Conservation (phyloP, 2,329 filamentous ascomycete genomes). For the Coleophoma crateriformis region DNA sequence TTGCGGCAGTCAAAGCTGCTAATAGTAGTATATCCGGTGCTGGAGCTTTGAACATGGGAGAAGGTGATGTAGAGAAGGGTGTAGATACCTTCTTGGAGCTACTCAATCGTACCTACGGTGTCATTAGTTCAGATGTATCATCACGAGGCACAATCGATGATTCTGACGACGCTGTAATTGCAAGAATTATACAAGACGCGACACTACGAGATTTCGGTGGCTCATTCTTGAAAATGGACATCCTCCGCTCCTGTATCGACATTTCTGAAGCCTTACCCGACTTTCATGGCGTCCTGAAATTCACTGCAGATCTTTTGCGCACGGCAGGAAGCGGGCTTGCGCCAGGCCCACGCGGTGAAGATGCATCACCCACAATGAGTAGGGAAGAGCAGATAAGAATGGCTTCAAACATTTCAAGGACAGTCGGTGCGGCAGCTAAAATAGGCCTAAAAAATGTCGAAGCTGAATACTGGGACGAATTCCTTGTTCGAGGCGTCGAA, state of each 20-base stretch:
- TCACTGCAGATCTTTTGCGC: conserved; percentile 77
- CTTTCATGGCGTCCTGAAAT: conserved; percentile 82
- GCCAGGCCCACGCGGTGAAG: conserved; percentile 61
- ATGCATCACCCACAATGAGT: conserved; percentile 64
- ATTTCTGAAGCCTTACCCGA: conserved; percentile 92
- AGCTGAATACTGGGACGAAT: conserved; percentile 96
- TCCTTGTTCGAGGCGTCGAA: conserved; percentile 73
- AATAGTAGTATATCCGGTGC: conserved; percentile 44
- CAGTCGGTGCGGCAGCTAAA: conserved; percentile 69
- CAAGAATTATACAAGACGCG: conserved; percentile 55
- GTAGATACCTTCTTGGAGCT: conserved; percentile 58
- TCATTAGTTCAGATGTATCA: conserved; percentile 33
- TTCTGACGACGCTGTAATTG: conserved; percentile 45
- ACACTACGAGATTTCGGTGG: conserved; percentile 68
- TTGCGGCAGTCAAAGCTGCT: conserved; percentile 63
- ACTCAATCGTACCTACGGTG: conserved; percentile 58
- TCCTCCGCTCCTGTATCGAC: conserved; percentile 84
- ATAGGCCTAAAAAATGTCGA: conserved; percentile 65
- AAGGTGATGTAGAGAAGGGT: conserved; percentile 60
- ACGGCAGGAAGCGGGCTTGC: conserved; percentile 78
- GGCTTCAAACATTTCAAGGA: conserved; percentile 81
- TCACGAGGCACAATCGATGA: conserved; percentile 28
- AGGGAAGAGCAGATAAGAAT: conserved; percentile 82
- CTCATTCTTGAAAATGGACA: conserved; percentile 73
- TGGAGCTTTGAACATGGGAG: conserved; percentile 54